phyloP scores from a whole-genome alignment of 139 green algal species.

The Deuterostichococcus epilithicus region DNA sequence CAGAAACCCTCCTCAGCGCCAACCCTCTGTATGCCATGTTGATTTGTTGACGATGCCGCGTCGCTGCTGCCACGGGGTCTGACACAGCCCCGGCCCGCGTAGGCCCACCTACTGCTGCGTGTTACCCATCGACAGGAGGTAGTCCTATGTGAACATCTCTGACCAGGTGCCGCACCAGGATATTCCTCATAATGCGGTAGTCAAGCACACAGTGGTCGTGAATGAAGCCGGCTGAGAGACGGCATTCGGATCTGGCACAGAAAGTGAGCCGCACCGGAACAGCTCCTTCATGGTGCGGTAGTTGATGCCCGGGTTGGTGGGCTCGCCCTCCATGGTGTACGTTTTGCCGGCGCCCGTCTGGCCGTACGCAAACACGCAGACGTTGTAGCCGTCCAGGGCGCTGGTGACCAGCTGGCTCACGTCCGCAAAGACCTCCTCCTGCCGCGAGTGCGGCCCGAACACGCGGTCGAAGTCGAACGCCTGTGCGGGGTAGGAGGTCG shows the following conservation, averaged over 20 bases:
- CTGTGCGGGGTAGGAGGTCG: constrained; percentile 6
- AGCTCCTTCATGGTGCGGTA: constrained; percentile 73
- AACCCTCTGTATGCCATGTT: too few relatives aligned
- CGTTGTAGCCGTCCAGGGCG: constrained; percentile 71
- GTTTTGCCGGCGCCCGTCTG: constrained; percentile 58
- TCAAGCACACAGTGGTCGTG: too few relatives aligned
- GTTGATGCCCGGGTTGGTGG: constrained; percentile 71
- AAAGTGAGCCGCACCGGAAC: constrained; percentile 44
- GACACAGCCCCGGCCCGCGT: too few relatives aligned
- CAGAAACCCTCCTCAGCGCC: background rate
- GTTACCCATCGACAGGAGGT: too few relatives aligned
- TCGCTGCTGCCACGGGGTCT: too few relatives aligned
- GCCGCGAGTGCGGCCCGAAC: constrained; percentile 44
- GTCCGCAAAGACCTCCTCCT: constrained; percentile 56
- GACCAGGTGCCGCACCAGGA: background rate
- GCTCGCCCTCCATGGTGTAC: constrained; percentile 62
- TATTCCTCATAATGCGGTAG: too few relatives aligned
- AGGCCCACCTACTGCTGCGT: too few relatives aligned
- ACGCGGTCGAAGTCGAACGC: constrained; percentile 68
- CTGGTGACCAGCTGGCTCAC: constrained; percentile 42
- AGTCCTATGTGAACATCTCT: background rate
- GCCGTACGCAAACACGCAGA: constrained; percentile 77
- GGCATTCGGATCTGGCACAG: too few relatives aligned
- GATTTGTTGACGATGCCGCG: too few relatives aligned
- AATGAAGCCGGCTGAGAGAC: too few relatives aligned